Evolutionary conservation across 805 yeast genomes (phyloP), one percentile per base, ranked within the genome.

Genomic region (Metschnikowia sp.): DNA sequence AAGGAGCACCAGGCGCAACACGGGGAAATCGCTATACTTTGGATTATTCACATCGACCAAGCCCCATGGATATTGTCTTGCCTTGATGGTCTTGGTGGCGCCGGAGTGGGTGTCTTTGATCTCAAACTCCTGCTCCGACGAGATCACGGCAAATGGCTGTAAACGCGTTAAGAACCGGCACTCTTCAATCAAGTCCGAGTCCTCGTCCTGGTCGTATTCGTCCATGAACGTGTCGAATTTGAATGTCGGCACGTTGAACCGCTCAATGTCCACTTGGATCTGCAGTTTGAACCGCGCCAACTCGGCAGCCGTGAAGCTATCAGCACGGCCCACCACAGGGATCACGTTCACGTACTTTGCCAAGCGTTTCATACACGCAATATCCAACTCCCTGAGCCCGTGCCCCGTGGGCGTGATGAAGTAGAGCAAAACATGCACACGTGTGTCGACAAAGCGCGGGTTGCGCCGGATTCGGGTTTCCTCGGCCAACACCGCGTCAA

Each of bases 401-500:
- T 86, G 94, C 13, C 95, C 95, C 4, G 83, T 79, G 32, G 92
- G 85, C 47, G 83, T 81, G 45, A 90, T 79, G 59, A 90, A 84
- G 69, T 88, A 90, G 42, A 90, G 66, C 55, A 91, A 81, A 29
- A 81, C 82, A 61, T 86, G 94, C 36, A 86, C 88, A 57, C 94
- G 74, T 13, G 90, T 76, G 68, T 87, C 92, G 56, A 78, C 83
- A 60, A 85, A 83, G 53, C 88, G 74, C 26, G 96, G 96, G 62
- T 88, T 88, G 76, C 97, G 83, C 65, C 79, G 78, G 53, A 90
- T 88, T 53, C 92, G 76, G 1, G 94, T 86, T 64, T 90, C 97
- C 63, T 90, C 96, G 2, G 88, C 88, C 40, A 90, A 75, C 0
- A 87, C 89, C 47, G 77, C 70, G 62, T 85, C 91, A 61, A 86